Conservation (phyloP, 192 early-diverging fungal species). For the Mycoemilia scoparia region DNA sequence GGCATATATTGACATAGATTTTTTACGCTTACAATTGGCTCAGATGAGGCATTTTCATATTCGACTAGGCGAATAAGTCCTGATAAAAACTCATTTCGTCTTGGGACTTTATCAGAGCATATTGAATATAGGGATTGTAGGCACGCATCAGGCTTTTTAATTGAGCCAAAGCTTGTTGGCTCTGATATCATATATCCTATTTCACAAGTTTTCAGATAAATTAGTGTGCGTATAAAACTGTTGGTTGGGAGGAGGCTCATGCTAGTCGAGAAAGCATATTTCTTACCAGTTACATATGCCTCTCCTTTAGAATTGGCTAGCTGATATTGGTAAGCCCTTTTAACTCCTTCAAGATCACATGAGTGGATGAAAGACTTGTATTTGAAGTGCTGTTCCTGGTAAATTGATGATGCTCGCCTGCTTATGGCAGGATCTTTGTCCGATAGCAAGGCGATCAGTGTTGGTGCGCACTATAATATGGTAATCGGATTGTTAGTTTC, state of each 20-base stretch:
- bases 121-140: constrained; percentile 50
- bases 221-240: neutral
- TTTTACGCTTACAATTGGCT: constrained; percentile 1
- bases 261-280: neutral
- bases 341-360: constrained; percentile 57
- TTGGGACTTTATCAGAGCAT: constrained; percentile 38
- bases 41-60: constrained; percentile 19
- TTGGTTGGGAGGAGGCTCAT: neutral
- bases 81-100: constrained; percentile 55
- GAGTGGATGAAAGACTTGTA: constrained; percentile 79
- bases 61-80: constrained; percentile 52
- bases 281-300: constrained; percentile 24
- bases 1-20: neutral
- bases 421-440: constrained; percentile 40
- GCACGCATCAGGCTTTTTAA: constrained; percentile 29
- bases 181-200: neutral
- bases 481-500: neutral
- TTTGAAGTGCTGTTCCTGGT: constrained; percentile 61
- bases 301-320: constrained; percentile 12
- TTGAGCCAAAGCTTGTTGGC: constrained; percentile 7
- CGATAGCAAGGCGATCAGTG: constrained; percentile 68
- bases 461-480: constrained; percentile 85
- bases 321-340: constrained; percentile 58
- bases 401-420: constrained; percentile 50
- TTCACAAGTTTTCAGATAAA: no score